Evolutionary conservation across 495 filamentous ascomycete genomes (phyloP).

Genomic region (Aspergillus ostianus): DNA sequence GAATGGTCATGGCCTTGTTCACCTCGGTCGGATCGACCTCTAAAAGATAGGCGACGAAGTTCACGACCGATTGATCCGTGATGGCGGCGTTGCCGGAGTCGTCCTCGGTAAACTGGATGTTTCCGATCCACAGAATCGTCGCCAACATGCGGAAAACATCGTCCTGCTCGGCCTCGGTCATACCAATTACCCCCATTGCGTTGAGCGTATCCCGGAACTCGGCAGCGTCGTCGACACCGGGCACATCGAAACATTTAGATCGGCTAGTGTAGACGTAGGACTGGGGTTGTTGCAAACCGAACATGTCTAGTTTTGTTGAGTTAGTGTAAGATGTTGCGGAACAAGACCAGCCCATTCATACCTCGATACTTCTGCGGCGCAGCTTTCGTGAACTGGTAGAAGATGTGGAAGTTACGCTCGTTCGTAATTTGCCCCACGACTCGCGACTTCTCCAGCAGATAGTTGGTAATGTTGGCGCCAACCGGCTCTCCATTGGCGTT

Average conservation of each 20-base stretch:
- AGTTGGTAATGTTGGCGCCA: conserved; percentile 97
- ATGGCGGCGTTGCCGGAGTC: conserved; percentile 86
- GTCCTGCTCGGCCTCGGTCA: conserved; percentile 87
- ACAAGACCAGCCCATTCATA: conserved; percentile 23
- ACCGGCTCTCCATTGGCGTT: conserved; percentile 90
- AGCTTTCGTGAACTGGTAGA: conserved; percentile 97
- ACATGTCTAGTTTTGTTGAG: conserved; percentile 55
- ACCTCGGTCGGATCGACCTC: conserved; percentile 81
- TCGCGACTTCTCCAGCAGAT: conserved; percentile 90
- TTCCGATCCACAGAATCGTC: conserved; percentile 91
- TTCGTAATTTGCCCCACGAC: conserved; percentile 95
- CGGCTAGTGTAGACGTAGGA: conserved; percentile 93
- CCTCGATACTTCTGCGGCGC: conserved; percentile 80
- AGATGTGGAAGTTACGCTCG: conserved; percentile 98
- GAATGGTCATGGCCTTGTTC: conserved; percentile 83
- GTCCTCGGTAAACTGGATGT: conserved; percentile 83
- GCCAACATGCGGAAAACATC: conserved; percentile 96
- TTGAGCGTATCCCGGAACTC: conserved; percentile 91
- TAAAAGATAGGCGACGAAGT: conserved; percentile 91
- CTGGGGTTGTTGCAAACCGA: conserved; percentile 86
- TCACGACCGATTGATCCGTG: conserved; percentile 81
- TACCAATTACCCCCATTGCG: conserved; percentile 92
- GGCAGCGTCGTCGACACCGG: conserved; percentile 84
- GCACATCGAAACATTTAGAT: conserved; percentile 91
- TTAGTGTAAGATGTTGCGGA: conserved; percentile 14